Evolutionary conservation across 2,329 filamentous ascomycete species (phyloP).

Genomic region (Paraphoma sp.): DNA sequence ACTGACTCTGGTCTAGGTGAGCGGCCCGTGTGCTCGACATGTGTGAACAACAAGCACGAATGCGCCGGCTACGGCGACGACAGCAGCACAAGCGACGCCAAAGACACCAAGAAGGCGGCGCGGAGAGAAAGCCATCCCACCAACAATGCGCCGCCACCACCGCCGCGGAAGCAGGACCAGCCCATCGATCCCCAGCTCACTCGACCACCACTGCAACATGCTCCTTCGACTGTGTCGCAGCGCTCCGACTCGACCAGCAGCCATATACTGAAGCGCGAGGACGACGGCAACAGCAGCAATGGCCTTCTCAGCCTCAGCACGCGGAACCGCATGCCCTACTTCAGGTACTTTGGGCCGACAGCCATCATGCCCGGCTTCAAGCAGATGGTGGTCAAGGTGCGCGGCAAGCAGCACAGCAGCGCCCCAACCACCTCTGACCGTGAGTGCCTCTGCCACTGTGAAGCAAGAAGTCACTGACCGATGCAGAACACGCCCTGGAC

Average conservation of each 20-base stretch:
- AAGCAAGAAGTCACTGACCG: conserved; percentile 3
- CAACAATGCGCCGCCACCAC: conserved; percentile 7
- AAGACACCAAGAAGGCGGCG: conserved; percentile 26
- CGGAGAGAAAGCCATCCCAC: conserved; percentile 25
- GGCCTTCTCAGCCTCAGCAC: conserved; percentile 52
- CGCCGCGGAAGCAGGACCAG: conserved; percentile 20
- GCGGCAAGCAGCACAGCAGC: conserved; percentile 68
- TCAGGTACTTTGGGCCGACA: conserved; percentile 88
- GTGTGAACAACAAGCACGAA: conserved; percentile 55
- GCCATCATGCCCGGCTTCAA: conserved; percentile 92
- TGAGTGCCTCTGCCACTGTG: conserved; percentile 15
- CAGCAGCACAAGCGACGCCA: conserved; percentile 23
- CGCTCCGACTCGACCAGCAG: conserved; percentile 28
- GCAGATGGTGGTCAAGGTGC: conserved; percentile 84
- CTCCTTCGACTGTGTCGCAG: conserved; percentile 25
- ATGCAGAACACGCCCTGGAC: conserved; percentile 32
- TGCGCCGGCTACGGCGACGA: conserved; percentile 56
- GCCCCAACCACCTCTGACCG: conserved; percentile 63
- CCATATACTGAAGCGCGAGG: conserved; percentile 27
- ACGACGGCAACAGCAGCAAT: conserved; percentile 19
- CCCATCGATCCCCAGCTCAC: conserved; percentile 32
- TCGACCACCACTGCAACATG: conserved; percentile 31
- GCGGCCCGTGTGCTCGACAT: conserved; percentile 54
- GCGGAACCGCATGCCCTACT: conserved; percentile 79
- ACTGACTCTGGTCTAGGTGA: conserved; percentile 33